A percentile compares a stretch with the other conserved stretches of the same genome.
These are phyloP conservation scores for Baudoinia panamericana DNA, from an alignment of 495 filamentous ascomycete species.

Conservation along the genomic window DNA sequence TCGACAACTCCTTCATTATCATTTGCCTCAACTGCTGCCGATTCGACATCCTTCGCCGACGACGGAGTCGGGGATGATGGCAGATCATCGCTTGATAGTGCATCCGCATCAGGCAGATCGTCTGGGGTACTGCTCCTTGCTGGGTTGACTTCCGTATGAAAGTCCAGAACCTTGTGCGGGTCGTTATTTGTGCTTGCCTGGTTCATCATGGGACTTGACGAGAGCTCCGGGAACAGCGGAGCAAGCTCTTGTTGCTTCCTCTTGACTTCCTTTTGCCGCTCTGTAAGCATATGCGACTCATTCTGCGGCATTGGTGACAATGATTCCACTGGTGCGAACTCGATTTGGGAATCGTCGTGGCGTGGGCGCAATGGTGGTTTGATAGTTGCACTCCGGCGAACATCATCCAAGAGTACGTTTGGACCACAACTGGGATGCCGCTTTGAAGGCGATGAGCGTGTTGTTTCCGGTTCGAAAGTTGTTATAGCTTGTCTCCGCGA, in stretches of 20 bases:
- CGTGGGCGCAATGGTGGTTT: constrained; percentile 41
- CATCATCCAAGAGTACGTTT: too few species aligned
- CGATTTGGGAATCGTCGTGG: constrained; percentile 67
- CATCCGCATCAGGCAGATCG: constrained; percentile 15
- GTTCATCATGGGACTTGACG: constrained; percentile 41
- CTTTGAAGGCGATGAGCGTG: too few species aligned
- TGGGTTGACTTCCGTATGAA: constrained; percentile 24
- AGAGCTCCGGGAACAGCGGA: constrained; percentile 58
- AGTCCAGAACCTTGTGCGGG: constrained; percentile 27
- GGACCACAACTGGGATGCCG: too few species aligned
- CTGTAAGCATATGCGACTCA: constrained; percentile 58
- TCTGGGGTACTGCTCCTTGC: constrained; percentile 1
- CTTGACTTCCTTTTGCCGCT: constrained; percentile 57
- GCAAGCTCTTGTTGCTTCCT: constrained; percentile 53
- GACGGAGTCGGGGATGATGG: constrained; percentile 71
- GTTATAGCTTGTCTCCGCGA: too few species aligned
- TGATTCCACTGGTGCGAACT: constrained; percentile 48
- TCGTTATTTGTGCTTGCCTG: neutral
- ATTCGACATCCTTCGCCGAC: constrained; percentile 9
- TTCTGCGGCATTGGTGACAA: constrained; percentile 36
- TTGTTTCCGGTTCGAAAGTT: too few species aligned
- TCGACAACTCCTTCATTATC: too few species aligned
- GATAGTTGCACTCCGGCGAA: too few species aligned
- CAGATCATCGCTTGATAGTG: constrained; percentile 48
- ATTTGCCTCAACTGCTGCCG: neutral